A percentile compares a stretch with the other conserved stretches of the same genome.
Conservation (phyloP, 106 monocot genomes). For the Narthecium ossifragum region DNA sequence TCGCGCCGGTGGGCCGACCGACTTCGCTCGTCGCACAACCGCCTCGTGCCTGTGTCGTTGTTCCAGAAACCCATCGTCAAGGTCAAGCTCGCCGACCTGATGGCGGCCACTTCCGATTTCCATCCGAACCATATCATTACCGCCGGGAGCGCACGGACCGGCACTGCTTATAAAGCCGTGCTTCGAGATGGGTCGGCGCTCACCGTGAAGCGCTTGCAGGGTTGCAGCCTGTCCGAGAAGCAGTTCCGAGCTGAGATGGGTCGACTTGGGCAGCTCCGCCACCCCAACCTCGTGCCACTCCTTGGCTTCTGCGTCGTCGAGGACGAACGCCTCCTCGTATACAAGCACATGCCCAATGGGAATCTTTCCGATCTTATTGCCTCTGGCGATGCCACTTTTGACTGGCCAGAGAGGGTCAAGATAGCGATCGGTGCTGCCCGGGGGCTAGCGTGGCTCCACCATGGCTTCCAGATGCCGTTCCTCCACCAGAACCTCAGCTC, state of each 20-base stretch:
- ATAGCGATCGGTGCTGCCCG: conserved; percentile 36
- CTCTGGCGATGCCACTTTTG: conserved; percentile 13
- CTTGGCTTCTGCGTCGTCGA: conserved; percentile 82
- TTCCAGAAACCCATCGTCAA: conserved; percentile 75
- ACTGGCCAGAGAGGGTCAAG: conserved; percentile 61
- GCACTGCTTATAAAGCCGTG: conserved; percentile 65
- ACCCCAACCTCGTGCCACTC: conserved; percentile 80
- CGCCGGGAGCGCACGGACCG: conserved; percentile 41
- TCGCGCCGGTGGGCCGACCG: conserved; percentile 1
- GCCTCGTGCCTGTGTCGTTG: conserved; percentile 15
- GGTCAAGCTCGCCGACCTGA: conserved; percentile 73
- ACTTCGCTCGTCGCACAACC: conserved; percentile 5
- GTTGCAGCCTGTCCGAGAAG: conserved; percentile 61
- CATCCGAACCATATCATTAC: conserved; percentile 39
- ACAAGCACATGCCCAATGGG: conserved; percentile 74
- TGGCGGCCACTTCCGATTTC: conserved; percentile 71
- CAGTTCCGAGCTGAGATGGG: conserved; percentile 56
- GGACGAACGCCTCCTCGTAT: conserved; percentile 74
- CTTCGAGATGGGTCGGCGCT: conserved; percentile 76
- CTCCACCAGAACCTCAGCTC: conserved; percentile 27
- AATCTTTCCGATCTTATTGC: conserved; percentile 28
- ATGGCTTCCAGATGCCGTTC: conserved; percentile 18
- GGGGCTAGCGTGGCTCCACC: conserved; percentile 17
- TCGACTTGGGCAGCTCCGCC: conserved; percentile 64
- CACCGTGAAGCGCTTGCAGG: conserved; percentile 65